A percentile compares a stretch with the other conserved stretches of the same genome.
Conservation (phyloP, 768 basidiomycete genomes). For the Hericium coralloides region DNA sequence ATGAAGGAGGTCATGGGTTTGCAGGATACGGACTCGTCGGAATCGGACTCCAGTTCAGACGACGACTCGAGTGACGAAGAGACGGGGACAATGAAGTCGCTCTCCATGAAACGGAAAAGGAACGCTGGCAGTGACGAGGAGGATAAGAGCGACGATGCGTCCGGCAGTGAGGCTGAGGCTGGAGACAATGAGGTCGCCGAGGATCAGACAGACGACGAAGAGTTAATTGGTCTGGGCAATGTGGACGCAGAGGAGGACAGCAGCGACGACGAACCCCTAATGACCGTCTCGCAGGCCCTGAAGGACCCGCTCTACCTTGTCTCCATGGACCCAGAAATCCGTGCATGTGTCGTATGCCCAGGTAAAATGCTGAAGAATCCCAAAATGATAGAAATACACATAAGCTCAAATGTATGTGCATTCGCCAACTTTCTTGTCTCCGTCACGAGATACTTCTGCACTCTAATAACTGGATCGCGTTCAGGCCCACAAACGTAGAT, state of each 20-base stretch:
- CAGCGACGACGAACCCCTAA: slow-evolving; percentile 28
- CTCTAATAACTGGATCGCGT: neutral
- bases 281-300: slow-evolving; percentile 53
- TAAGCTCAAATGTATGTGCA: slow-evolving; percentile 52
- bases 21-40: slow-evolving; percentile 70
- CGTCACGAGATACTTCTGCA: neutral
- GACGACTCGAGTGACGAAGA: slow-evolving; percentile 10
- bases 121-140: slow-evolving; percentile 17
- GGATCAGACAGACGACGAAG: slow-evolving; percentile 8
- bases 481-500: slow-evolving; percentile 59
- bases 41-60: slow-evolving; percentile 45
- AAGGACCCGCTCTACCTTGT: slow-evolving; percentile 55
- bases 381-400: slow-evolving; percentile 49
- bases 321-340: slow-evolving; percentile 43
- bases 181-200: slow-evolving; percentile 16
- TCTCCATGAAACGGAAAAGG: slow-evolving; percentile 1
- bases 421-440: slow-evolving; percentile 4
- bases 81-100: neutral
- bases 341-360: slow-evolving; percentile 61
- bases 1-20: slow-evolving; percentile 55
- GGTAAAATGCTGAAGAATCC: slow-evolving; percentile 59
- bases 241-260: slow-evolving; percentile 16
- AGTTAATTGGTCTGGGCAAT: neutral
- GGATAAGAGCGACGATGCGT: slow-evolving; percentile 18
- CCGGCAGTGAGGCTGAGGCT: slow-evolving; percentile 5